Percentiles rank a stretch among this genome's conserved stretches.
Evolutionary conservation across 805 yeast species (phyloP).

Genomic region (Tetrapisispora arboricola): DNA sequence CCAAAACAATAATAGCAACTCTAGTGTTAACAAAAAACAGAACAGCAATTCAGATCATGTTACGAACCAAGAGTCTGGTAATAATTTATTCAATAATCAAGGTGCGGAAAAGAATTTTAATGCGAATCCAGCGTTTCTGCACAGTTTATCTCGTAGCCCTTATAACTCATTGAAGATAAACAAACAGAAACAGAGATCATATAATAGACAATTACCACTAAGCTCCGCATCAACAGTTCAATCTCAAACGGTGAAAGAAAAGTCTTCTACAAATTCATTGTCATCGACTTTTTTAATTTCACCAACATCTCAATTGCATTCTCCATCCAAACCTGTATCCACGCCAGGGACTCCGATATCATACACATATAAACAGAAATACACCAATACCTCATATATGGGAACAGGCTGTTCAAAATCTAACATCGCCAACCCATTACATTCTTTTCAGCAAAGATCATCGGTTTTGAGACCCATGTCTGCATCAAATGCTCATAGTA

Average conservation of each 20-base stretch:
- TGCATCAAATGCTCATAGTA: conserved; percentile 8
- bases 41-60: neutral
- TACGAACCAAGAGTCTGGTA: neutral
- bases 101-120: neutral
- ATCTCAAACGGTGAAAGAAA: conserved; percentile 18
- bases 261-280: conserved; percentile 20
- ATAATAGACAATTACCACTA: conserved; percentile 16
- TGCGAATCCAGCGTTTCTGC: neutral
- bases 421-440: conserved; percentile 4
- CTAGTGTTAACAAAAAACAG: neutral
- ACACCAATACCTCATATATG: neutral
- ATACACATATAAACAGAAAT: conserved; percentile 4
- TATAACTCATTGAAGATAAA: conserved; percentile 24
- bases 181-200: conserved; percentile 27
- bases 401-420: neutral
- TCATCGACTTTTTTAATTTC: conserved; percentile 21
- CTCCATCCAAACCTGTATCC: conserved; percentile 17
- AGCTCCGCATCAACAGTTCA: conserved; percentile 7
- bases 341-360: conserved; percentile 21
- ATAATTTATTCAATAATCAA: neutral
- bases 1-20: neutral
- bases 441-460: conserved; percentile 5
- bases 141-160: neutral
- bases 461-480: conserved; percentile 4
- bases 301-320: conserved; percentile 18